A percentile compares a stretch with the other conserved stretches of the same genome.
phyloP scores from a whole-genome alignment of 73 alveolate genomes.

The Tetrahymena malaccensis region DNA sequence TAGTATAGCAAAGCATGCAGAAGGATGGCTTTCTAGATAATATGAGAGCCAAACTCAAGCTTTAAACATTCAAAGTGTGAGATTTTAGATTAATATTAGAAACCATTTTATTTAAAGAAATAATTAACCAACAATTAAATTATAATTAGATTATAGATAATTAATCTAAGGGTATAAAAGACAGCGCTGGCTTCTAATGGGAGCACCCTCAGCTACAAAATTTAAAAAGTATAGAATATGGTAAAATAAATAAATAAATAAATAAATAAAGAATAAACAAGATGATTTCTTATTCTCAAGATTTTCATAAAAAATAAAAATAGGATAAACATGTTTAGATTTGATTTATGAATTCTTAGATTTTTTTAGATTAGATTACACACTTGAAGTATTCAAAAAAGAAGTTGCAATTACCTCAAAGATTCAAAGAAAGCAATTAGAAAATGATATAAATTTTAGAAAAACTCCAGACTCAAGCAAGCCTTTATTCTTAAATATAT shows the following conservation, averaged over 20 bases:
- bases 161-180: background rate
- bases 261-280: background rate
- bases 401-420: background rate
- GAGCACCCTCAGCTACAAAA: background rate
- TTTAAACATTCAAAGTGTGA: background rate
- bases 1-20: background rate
- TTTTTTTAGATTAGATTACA: background rate
- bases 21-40: background rate
- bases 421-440: background rate
- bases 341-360: background rate
- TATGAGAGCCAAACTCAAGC: background rate
- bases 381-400: background rate
- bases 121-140: background rate
- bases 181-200: background rate
- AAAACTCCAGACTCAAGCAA: background rate
- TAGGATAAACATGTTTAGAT: background rate
- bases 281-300: background rate
- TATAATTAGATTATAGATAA: background rate
- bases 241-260: too few species aligned
- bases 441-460: background rate
- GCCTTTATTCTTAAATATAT: background rate
- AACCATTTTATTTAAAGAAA: background rate
- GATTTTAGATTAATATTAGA: background rate
- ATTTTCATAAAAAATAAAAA: background rate
- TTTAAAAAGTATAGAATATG: background rate